Percentiles rank a stretch among this genome's conserved stretches.
phyloP scores from a whole-genome alignment of 192 early-diverging fungal species.

The Glomus cerebriforme region DNA sequence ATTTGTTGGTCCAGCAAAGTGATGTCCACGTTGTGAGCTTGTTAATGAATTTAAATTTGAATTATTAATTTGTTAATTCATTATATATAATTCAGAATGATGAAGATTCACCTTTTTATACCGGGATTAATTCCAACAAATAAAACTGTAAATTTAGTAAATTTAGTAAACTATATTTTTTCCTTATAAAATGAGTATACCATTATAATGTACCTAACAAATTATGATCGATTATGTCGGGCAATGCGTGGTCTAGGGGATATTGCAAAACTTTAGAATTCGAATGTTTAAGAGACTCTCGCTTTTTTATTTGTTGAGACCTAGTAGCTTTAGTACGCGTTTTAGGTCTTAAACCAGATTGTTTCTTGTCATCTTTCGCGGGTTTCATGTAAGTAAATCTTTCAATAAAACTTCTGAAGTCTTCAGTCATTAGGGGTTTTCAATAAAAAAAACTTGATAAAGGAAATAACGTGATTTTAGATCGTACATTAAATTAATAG shows the following conservation, averaged over 20 bases:
- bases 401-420: neutral
- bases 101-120: conserved; percentile 22
- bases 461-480: too few relatives aligned
- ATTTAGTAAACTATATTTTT: neutral
- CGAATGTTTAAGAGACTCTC: neutral
- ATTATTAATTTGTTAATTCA: neutral
- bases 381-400: neutral
- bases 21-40: conserved; percentile 59
- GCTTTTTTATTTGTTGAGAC: neutral
- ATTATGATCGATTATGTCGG: conserved; percentile 13
- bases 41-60: neutral
- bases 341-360: neutral
- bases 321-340: neutral
- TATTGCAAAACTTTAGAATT: neutral
- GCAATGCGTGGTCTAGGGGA: neutral
- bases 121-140: conserved; percentile 80
- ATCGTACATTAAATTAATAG: too few relatives aligned
- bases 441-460: too few relatives aligned
- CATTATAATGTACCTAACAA: neutral
- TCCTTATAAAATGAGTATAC: neutral
- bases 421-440: too few relatives aligned
- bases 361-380: neutral
- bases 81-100: neutral
- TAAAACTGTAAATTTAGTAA: conserved; percentile 45
- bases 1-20: conserved; percentile 72